phyloP scores from a whole-genome alignment of 1,284 basidiomycete genomes.

The Amylostereum chailletii region DNA sequence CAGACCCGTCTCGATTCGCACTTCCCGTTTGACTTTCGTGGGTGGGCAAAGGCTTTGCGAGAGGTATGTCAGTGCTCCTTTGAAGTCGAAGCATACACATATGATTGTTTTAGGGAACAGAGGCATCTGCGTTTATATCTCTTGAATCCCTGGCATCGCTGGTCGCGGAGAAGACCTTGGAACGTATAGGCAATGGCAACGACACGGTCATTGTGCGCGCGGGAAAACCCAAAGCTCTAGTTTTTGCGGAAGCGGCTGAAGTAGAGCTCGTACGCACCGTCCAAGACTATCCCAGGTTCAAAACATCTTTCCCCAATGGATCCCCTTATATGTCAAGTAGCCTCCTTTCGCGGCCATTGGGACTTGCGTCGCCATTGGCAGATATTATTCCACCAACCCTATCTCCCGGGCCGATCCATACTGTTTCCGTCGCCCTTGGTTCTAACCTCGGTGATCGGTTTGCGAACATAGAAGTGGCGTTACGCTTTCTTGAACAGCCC shows the following conservation, averaged over 20 bases:
- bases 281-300: slow-evolving; percentile 20
- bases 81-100: background rate
- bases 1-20: slow-evolving; percentile 1
- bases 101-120: slow-evolving; percentile 24
- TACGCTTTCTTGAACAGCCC: slow-evolving; percentile 49
- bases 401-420: slow-evolving; percentile 19
- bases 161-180: slow-evolving; percentile 39
- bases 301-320: too few relatives aligned
- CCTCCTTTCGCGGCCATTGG: background rate
- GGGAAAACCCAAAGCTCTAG: slow-evolving; percentile 72
- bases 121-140: slow-evolving; percentile 52
- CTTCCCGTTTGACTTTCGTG: slow-evolving; percentile 28
- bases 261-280: slow-evolving; percentile 47
- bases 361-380: background rate
- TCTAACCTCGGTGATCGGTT: slow-evolving; percentile 89
- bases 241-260: slow-evolving; percentile 57
- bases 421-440: slow-evolving; percentile 74
- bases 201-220: slow-evolving; percentile 48
- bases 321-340: background rate
- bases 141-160: slow-evolving; percentile 67
- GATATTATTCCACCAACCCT: background rate
- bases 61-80: slow-evolving; percentile 24
- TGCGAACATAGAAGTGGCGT: slow-evolving; percentile 73
- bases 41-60: slow-evolving; percentile 27
- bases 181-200: slow-evolving; percentile 13